These are phyloP conservation scores for Ophiostoma pallidulum DNA, from an alignment of 2,329 filamentous ascomycete species.

Conservation along the genomic window DNA sequence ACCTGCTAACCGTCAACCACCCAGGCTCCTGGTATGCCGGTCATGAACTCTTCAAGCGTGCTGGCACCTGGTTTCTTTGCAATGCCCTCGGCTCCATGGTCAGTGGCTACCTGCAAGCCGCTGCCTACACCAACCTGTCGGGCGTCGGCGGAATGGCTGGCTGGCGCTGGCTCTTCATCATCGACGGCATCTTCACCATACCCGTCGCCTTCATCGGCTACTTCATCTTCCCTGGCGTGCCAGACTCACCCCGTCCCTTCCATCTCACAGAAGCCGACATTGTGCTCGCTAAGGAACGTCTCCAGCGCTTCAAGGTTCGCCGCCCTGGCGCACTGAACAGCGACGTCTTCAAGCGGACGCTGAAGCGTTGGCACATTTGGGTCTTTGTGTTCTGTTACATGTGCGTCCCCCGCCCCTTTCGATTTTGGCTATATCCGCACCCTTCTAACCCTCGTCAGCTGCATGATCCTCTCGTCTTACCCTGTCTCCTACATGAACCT, in stretches of 20 bases:
- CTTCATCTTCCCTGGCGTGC: constrained; percentile 33
- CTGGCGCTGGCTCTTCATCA: constrained; percentile 48
- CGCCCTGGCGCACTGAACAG: constrained; percentile 32
- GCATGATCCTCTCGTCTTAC: constrained; percentile 37
- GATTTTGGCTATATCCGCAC: not conserved
- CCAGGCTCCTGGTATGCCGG: constrained; percentile 19
- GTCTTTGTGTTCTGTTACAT: constrained; percentile 39
- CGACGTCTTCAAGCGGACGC: constrained; percentile 35
- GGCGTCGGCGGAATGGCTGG: constrained; percentile 39
- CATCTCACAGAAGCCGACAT: constrained; percentile 29
- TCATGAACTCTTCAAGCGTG: constrained; percentile 23
- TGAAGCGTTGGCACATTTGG: constrained; percentile 42
- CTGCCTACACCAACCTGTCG: constrained; percentile 44
- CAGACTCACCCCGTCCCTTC: constrained; percentile 28
- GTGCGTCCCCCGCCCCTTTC: constrained; percentile 25
- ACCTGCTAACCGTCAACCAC: no score
- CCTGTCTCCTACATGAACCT: constrained; percentile 40
- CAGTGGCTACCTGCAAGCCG: constrained; percentile 37
- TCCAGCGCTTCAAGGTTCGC: constrained; percentile 23
- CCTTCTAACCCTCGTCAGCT: constrained; percentile 12
- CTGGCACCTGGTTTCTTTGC: constrained; percentile 18
- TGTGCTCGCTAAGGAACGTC: constrained; percentile 27
- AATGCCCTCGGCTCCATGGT: constrained; percentile 23
- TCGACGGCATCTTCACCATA: constrained; percentile 49
- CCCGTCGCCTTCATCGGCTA: constrained; percentile 44